These are phyloP conservation scores for Euphorbia celastroides DNA, from an alignment of 441 rosid genomes.

Conservation along the genomic window DNA sequence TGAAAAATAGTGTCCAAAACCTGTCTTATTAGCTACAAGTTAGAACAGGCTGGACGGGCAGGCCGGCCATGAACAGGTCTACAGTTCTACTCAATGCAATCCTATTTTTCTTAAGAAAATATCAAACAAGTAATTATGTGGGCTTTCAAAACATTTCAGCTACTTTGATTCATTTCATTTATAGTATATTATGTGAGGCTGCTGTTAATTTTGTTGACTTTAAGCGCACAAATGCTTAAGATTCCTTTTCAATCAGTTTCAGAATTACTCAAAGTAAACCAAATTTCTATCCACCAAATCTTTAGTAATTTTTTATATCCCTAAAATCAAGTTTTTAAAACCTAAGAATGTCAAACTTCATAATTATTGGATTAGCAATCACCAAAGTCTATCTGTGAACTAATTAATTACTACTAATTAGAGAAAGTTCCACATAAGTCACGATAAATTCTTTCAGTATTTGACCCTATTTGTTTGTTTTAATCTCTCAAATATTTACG, in stretches of 20 bases:
- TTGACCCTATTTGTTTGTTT: neutral
- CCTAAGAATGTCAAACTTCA: conserved; percentile 3
- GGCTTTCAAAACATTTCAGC: too few relatives aligned
- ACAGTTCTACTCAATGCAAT: too few relatives aligned
- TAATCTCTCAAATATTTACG: neutral
- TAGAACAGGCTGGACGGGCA: too few relatives aligned
- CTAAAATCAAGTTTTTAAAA: neutral
- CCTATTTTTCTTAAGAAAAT: too few relatives aligned
- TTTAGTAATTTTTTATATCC: neutral
- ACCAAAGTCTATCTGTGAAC: neutral
- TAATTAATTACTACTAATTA: neutral
- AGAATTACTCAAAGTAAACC: neutral
- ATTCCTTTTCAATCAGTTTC: neutral
- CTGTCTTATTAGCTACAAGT: too few relatives aligned
- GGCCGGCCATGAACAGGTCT: too few relatives aligned
- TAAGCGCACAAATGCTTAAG: neutral
- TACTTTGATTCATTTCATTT: neutral
- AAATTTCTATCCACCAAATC: conserved; percentile 1
- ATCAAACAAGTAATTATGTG: too few relatives aligned
- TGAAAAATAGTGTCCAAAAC: too few relatives aligned
- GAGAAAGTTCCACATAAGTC: neutral
- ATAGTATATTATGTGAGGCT: neutral
- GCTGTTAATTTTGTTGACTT: neutral
- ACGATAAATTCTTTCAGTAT: neutral
- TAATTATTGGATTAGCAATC: neutral